These are phyloP conservation scores for Thymus quinquecostatus DNA, from an alignment of 257 asterid genomes.

Conservation along the genomic window DNA sequence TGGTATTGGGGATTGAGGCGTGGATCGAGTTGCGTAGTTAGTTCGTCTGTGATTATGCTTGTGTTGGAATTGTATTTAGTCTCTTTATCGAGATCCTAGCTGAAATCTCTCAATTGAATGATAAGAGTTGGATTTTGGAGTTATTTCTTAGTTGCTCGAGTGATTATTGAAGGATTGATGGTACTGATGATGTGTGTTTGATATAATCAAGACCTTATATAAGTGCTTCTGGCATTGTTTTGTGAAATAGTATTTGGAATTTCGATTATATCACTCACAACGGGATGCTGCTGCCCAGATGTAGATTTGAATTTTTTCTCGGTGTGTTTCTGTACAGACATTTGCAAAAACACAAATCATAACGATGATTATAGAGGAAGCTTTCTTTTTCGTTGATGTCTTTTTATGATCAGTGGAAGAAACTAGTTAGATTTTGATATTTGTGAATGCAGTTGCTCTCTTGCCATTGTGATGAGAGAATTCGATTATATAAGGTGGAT, in stretches of 20 bases:
- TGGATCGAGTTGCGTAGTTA: not conserved
- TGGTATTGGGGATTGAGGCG: not conserved
- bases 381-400: not conserved
- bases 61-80: not conserved
- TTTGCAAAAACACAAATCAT: not conserved
- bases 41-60: not conserved
- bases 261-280: not conserved
- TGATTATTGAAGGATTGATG: not conserved
- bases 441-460: not conserved
- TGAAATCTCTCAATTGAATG: slow-evolving; percentile 13
- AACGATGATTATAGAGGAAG: not conserved
- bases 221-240: not conserved
- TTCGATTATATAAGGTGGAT: not conserved
- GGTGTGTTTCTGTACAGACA: not conserved
- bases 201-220: not conserved
- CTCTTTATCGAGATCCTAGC: not conserved
- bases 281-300: not conserved
- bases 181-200: not conserved
- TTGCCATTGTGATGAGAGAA: not conserved
- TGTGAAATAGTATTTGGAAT: not conserved
- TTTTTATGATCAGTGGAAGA: not conserved
- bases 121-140: not conserved
- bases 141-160: not conserved
- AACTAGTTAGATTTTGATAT: not conserved
- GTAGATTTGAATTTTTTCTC: slow-evolving; percentile 12